Percentiles rank a stretch among this genome's conserved stretches.
Evolutionary conservation across 176 grass and related monocot species (phyloP).

Genomic region (Aegilops speltoides): DNA sequence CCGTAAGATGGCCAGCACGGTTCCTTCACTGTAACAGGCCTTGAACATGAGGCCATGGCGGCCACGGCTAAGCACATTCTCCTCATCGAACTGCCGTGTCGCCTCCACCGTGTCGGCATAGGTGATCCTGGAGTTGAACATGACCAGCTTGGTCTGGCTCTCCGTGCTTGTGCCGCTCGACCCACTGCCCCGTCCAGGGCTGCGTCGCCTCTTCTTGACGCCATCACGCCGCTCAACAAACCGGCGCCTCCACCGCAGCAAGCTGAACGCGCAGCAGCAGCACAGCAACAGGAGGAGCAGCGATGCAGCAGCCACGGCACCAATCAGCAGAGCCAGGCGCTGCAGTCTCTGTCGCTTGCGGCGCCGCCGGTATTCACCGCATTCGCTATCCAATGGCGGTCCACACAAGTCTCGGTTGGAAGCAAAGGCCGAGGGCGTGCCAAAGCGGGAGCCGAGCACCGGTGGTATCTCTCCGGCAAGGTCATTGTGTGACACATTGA

Average conservation of each 20-base stretch:
- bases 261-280: slow-evolving; percentile 70
- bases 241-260: slow-evolving; percentile 70
- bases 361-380: slow-evolving; percentile 32
- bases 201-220: slow-evolving; percentile 80
- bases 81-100: slow-evolving; percentile 86
- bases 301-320: slow-evolving; percentile 40
- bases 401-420: slow-evolving; percentile 81
- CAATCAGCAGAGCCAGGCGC: slow-evolving; percentile 59
- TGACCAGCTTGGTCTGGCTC: slow-evolving; percentile 76
- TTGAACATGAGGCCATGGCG: slow-evolving; percentile 97
- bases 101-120: slow-evolving; percentile 88
- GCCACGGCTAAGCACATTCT: slow-evolving; percentile 92
- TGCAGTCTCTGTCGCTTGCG: slow-evolving; percentile 46
- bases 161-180: slow-evolving; percentile 73
- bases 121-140: slow-evolving; percentile 93
- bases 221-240: slow-evolving; percentile 70
- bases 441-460: slow-evolving; percentile 71
- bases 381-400: slow-evolving; percentile 62
- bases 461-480: slow-evolving; percentile 78
- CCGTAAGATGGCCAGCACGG: slow-evolving; percentile 80
- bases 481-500: slow-evolving; percentile 91
- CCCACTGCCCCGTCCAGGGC: slow-evolving; percentile 86
- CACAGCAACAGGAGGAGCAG: slow-evolving; percentile 55
- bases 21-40: slow-evolving; percentile 91
- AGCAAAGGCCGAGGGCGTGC: slow-evolving; percentile 46